phyloP scores from a whole-genome alignment of 148 eudicot species.

The Amaranthus palmeri region DNA sequence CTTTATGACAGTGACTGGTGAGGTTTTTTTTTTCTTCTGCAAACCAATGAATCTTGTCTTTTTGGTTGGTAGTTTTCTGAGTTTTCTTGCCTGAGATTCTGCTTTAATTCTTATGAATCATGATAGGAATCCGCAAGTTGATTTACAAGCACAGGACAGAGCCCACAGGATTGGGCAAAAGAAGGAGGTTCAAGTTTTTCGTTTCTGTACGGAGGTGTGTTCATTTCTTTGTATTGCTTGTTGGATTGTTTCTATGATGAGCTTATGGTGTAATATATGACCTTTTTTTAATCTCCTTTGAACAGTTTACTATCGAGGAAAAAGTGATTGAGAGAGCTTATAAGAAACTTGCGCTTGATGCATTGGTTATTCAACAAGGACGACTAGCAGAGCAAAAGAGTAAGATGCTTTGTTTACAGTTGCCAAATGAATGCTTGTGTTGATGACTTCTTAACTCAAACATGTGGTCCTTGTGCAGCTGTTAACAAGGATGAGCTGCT shows the following conservation, averaged over 20 bases:
- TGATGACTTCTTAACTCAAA: conserved; percentile 14
- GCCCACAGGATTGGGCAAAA: conserved; percentile 99
- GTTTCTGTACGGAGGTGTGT: conserved; percentile 96
- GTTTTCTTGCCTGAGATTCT: neutral
- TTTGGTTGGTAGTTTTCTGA: neutral
- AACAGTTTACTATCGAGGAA: conserved; percentile 94
- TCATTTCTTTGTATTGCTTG: neutral
- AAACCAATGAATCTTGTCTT: neutral
- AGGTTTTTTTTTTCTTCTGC: conserved; percentile 17
- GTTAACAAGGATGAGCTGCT: conserved; percentile 97
- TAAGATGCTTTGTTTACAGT: conserved; percentile 17
- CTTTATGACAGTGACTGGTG: conserved; percentile 99
- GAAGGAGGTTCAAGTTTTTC: conserved; percentile 99
- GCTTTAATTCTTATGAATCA: neutral
- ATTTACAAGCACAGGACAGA: conserved; percentile 98
- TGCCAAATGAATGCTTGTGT: neutral
- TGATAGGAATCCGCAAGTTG: conserved; percentile 97
- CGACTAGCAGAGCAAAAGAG: conserved; percentile 95
- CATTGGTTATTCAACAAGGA: conserved; percentile 98
- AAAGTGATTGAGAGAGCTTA: conserved; percentile 98
- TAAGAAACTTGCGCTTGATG: conserved; percentile 98
- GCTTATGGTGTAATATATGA: neutral
- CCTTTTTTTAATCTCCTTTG: conserved; percentile 3
- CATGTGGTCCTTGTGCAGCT: conserved; percentile 49
- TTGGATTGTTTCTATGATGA: neutral